Conservation (phyloP, 331 rosid genomes). For the Pyrus hybrid region DNA sequence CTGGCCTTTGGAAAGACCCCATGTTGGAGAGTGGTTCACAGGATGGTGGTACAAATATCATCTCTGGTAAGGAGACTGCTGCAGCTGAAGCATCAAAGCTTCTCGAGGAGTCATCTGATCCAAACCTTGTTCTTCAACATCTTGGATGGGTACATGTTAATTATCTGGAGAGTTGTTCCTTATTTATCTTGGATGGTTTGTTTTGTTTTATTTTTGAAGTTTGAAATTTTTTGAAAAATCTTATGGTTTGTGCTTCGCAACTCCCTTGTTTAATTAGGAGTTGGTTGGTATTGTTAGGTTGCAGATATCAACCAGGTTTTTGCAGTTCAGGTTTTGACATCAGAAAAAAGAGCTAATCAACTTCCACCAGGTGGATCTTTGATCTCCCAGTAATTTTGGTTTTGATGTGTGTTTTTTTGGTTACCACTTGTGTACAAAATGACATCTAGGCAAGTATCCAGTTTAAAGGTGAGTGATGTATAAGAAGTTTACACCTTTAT, state of each 20-base stretch:
- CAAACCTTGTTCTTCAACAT: slow-evolving; percentile 80
- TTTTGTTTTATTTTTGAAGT: not conserved
- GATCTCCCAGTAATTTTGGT: slow-evolving; percentile 3
- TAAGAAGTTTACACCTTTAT: not conserved
- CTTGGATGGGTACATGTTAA: slow-evolving; percentile 81
- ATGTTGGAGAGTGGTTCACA: slow-evolving; percentile 27
- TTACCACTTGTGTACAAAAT: not conserved
- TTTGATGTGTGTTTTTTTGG: not conserved
- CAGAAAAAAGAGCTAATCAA: slow-evolving; percentile 62
- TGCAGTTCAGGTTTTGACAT: slow-evolving; percentile 72
- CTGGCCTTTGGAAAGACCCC: slow-evolving; percentile 74
- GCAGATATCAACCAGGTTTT: slow-evolving; percentile 81
- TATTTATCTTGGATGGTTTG: not conserved
- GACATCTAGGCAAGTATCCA: not conserved
- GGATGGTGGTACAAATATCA: slow-evolving; percentile 20
- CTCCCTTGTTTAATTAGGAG: slow-evolving; percentile 5
- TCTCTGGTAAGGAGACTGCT: slow-evolving; percentile 70
- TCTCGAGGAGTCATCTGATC: slow-evolving; percentile 85
- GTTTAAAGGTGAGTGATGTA: not conserved
- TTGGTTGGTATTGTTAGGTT: slow-evolving; percentile 48
- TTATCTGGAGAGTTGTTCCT: not conserved
- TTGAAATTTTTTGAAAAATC: not conserved
- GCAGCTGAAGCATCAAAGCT: slow-evolving; percentile 90
- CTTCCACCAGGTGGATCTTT: slow-evolving; percentile 67
- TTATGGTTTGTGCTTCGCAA: slow-evolving; percentile 11